Conservation (phyloP, 768 basidiomycete genomes). For the Boletus coccyginus region DNA sequence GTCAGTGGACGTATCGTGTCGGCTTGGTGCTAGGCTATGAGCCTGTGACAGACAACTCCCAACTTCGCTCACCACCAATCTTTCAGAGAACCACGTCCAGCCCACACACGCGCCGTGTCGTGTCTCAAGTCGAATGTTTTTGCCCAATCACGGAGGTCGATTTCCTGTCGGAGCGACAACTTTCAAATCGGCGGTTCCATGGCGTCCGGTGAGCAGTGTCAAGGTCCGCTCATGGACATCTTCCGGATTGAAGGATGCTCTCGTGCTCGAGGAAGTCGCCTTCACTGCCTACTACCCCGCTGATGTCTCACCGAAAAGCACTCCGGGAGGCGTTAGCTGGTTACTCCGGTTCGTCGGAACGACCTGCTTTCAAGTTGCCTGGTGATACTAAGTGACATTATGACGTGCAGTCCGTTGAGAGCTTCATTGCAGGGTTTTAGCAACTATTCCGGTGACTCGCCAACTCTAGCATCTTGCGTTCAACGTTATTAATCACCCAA, state of each 20-base stretch:
- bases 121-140: conserved; percentile 33
- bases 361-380: neutral
- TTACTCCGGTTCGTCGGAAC: conserved; percentile 45
- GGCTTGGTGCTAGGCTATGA: neutral
- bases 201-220: conserved; percentile 39
- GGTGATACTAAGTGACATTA: neutral
- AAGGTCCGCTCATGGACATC: conserved; percentile 32
- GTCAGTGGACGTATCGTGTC: neutral
- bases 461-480: neutral
- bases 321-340: conserved; percentile 51
- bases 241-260: conserved; percentile 36
- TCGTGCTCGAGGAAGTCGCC: conserved; percentile 58
- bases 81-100: too few relatives aligned
- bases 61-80: neutral
- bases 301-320: conserved; percentile 27
- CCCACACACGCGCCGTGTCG: neutral
- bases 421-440: conserved; percentile 48
- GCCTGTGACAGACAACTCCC: neutral
- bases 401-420: conserved; percentile 35
- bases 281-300: conserved; percentile 70
- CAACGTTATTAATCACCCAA: neutral
- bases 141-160: conserved; percentile 42
- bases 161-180: conserved; percentile 61
- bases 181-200: conserved; percentile 46
- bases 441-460: conserved; percentile 43